Evolutionary conservation across 148 eudicot species (phyloP).

Genomic region (Cornus florida): DNA sequence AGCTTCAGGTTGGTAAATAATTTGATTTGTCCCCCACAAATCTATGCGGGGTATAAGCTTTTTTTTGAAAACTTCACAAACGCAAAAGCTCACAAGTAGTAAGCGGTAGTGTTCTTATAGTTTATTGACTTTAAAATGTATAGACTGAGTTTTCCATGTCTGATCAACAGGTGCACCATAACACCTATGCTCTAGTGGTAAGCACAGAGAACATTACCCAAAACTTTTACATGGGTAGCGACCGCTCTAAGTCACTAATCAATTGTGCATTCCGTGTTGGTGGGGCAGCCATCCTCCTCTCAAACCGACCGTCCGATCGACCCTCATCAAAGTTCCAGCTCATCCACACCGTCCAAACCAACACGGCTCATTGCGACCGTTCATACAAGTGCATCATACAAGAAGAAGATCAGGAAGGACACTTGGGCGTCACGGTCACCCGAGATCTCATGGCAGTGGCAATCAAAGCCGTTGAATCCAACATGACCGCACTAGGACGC

Average conservation of each 20-base stretch:
- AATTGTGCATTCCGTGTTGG: constrained; percentile 31
- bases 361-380: constrained; percentile 20
- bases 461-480: constrained; percentile 12
- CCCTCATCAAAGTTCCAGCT: constrained; percentile 27
- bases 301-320: constrained; percentile 14
- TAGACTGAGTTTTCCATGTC: background rate
- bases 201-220: constrained; percentile 1
- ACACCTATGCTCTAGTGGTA: background rate
- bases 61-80: too few relatives aligned
- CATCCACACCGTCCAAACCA: constrained; percentile 23
- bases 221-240: background rate
- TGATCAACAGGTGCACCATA: background rate
- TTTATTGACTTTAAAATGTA: too few relatives aligned
- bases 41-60: too few relatives aligned
- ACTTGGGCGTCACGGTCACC: constrained; percentile 19
- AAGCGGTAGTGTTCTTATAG: too few relatives aligned
- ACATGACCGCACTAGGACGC: constrained; percentile 17
- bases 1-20: too few relatives aligned
- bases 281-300: constrained; percentile 29
- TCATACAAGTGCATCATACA: constrained; percentile 29
- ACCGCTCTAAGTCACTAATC: constrained; percentile 3
- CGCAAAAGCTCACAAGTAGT: too few relatives aligned
- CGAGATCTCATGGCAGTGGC: constrained; percentile 25
- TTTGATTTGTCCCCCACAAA: too few relatives aligned
- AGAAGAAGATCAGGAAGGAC: constrained; percentile 30